Percentiles rank a stretch among this genome's conserved stretches.
These are phyloP conservation scores for Calocera cornea DNA, from an alignment of 768 basidiomycete genomes.

Conservation along the genomic window DNA sequence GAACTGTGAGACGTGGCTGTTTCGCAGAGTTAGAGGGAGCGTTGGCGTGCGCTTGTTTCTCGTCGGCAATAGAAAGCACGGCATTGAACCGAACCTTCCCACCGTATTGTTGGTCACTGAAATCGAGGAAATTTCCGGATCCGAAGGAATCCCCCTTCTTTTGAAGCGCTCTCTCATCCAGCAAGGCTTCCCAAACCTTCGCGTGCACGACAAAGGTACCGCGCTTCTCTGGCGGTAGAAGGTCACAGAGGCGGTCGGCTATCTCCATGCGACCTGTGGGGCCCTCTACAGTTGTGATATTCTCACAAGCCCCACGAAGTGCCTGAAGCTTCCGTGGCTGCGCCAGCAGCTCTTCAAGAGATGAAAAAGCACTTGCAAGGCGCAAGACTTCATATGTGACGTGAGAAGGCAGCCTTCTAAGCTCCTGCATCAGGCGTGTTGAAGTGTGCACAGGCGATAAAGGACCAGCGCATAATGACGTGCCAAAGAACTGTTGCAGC, in stretches of 20 bases:
- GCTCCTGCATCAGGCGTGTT: not conserved
- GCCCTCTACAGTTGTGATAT: no score
- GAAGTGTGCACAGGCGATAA: not conserved
- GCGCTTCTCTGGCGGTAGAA: not conserved
- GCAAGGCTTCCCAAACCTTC: not conserved
- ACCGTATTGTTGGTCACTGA: not conserved
- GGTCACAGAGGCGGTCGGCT: not conserved
- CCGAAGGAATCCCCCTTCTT: not conserved
- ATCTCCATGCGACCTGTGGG: not conserved
- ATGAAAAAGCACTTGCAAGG: not conserved
- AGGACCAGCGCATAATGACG: not conserved
- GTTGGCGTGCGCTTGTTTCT: not conserved
- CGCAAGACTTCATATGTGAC: not conserved
- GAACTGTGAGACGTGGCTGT: not conserved
- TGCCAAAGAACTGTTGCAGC: not conserved
- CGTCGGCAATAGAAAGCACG: not conserved
- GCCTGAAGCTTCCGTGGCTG: not conserved
- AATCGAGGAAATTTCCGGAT: not conserved
- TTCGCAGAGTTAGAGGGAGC: not conserved
- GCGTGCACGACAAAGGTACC: not conserved
- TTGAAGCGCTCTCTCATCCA: not conserved
- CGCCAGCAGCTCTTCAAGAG: not conserved
- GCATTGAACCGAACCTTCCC: not conserved
- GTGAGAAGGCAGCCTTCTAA: not conserved
- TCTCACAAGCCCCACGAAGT: not conserved